Evolutionary conservation across 768 basidiomycete species (phyloP).

Genomic region (Cyathus striatus): DNA sequence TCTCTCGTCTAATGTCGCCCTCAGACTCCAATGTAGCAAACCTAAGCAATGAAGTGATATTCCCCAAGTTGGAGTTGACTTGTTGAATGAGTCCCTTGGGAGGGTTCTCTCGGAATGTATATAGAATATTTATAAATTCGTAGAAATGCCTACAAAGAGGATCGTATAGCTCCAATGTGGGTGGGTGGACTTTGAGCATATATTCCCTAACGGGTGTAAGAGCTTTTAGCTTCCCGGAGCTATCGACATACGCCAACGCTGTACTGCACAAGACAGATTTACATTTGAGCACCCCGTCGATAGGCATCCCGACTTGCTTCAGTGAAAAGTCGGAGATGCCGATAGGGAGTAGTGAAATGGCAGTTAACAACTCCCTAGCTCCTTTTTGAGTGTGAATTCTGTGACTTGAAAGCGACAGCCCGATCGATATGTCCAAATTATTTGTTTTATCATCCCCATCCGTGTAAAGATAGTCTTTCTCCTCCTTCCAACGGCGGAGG

Average conservation of each 20-base stretch:
- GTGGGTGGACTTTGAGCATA: background rate
- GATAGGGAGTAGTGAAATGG: background rate
- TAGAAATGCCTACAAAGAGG: background rate
- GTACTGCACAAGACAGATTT: background rate
- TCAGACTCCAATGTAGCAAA: background rate
- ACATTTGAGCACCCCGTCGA: background rate
- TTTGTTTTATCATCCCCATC: background rate
- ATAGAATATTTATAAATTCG: background rate
- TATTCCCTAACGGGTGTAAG: background rate
- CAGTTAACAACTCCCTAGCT: background rate
- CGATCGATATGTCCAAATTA: background rate
- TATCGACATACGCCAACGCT: background rate
- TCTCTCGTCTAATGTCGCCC: background rate
- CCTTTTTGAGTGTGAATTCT: background rate
- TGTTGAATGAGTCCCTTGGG: background rate
- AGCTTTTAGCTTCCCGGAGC: background rate
- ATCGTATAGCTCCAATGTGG: background rate
- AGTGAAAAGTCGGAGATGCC: background rate
- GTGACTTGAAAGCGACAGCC: background rate
- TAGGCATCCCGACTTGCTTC: background rate
- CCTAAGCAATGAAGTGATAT: background rate
- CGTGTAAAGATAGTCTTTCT: background rate
- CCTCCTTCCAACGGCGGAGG: background rate
- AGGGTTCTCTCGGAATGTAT: background rate
- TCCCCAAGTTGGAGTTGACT: background rate